Evolutionary conservation across 2,329 filamentous ascomycete species (phyloP), one percentile per base, ranked within the genome.

Genomic region (Knufia petricola): DNA sequence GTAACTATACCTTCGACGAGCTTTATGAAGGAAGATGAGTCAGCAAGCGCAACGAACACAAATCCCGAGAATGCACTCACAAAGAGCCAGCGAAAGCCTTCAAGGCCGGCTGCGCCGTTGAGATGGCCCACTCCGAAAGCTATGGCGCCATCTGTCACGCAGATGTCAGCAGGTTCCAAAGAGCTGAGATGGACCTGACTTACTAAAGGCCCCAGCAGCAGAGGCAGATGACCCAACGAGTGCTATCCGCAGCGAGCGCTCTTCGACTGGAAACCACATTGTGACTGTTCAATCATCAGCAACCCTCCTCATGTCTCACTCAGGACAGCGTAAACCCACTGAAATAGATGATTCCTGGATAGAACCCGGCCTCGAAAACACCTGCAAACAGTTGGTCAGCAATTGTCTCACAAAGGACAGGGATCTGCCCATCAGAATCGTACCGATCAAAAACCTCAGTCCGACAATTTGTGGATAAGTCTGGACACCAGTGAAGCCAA

Each of bases 281-380:
- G 26, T 28, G 6, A 12, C n/a, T n/a, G n/a, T n/a, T n/a, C n/a
- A n/a, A n/a, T n/a, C n/a, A n/a, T n/a, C n/a, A n/a, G n/a, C n/a
- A n/a, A n/a, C n/a, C n/a, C n/a, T n/a, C n/a, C n/a, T n/a, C n/a
- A n/a, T 70, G 67, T 12, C 73, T 70, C 56, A 78, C 78, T 66
- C 75, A 76, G n/a, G n/a, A n/a, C n/a, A n/a, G n/a, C n/a, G n/a
- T n/a, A 54, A 77, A 76, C 2, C 70, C 70, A 3, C 73, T 55
- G 52, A 67, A 68, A 52, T 67, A 68, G 8, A 71, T 68, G 12
- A 74, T 59, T 1, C 70, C 69, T 0, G 71, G 72, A n/a, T 6
- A 73, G 12, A 75, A 58, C 0, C 72, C 71, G 2, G 70, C 69
- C 58, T 75, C 72, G 52, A 73, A 69, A n/a, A 69, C 66, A 2